These are phyloP conservation scores for Xerocomus amazonicus DNA, from an alignment of 1,284 basidiomycete species.

Conservation along the genomic window DNA sequence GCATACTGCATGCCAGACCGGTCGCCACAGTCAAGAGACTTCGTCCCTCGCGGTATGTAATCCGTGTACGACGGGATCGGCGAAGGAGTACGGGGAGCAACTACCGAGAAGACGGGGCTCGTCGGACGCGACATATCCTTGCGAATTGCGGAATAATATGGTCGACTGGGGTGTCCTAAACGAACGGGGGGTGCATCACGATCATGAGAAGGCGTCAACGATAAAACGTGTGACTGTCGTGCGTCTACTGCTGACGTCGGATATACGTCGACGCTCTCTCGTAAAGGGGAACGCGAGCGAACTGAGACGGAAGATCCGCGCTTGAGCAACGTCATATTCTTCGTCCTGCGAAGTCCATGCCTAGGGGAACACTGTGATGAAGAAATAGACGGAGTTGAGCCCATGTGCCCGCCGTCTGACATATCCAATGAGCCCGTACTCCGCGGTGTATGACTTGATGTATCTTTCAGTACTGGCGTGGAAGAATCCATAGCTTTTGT, in stretches of 20 bases:
- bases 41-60: slow-evolving; percentile 29
- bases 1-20: slow-evolving; percentile 17
- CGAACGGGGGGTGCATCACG: slow-evolving; percentile 34
- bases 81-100: slow-evolving; percentile 24
- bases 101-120: slow-evolving; percentile 29
- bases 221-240: slow-evolving; percentile 19
- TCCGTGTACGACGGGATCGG: slow-evolving; percentile 25
- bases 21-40: slow-evolving; percentile 33
- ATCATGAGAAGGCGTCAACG: slow-evolving; percentile 20
- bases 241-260: slow-evolving; percentile 18
- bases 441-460: slow-evolving; percentile 17
- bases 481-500: slow-evolving; percentile 16
- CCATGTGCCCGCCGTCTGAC: slow-evolving; percentile 15
- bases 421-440: slow-evolving; percentile 19
- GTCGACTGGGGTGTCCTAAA: slow-evolving; percentile 52
- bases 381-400: slow-evolving; percentile 21
- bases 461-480: slow-evolving; percentile 24
- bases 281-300: slow-evolving; percentile 32
- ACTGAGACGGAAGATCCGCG: slow-evolving; percentile 40
- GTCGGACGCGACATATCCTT: slow-evolving; percentile 49
- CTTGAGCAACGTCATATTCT: slow-evolving; percentile 35
- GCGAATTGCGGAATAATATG: slow-evolving; percentile 61
- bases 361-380: slow-evolving; percentile 27
- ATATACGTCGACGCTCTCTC: slow-evolving; percentile 18
- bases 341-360: slow-evolving; percentile 39